A percentile compares a stretch with the other conserved stretches of the same genome.
These are phyloP conservation scores for Aspergillus proliferans DNA, from an alignment of 2,329 filamentous ascomycete species.

Conservation along the genomic window DNA sequence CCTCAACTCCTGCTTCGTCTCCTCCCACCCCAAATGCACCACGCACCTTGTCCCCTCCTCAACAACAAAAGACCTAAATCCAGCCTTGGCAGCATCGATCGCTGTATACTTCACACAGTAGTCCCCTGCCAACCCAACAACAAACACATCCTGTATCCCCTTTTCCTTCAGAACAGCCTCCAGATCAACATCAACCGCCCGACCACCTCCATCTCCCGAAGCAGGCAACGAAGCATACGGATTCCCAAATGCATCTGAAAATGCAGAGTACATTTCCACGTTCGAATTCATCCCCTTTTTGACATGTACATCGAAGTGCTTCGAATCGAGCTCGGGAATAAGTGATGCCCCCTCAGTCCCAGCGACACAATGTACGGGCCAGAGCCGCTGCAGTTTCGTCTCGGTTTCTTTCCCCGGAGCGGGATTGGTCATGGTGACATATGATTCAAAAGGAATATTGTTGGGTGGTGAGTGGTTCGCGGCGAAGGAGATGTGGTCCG, in stretches of 20 bases:
- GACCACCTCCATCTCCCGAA: neutral
- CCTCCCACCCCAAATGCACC: constrained; percentile 54
- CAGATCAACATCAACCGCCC: constrained; percentile 53
- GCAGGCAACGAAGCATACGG: constrained; percentile 21
- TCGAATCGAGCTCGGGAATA: constrained; percentile 61
- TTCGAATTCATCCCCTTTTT: constrained; percentile 69
- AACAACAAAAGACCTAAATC: constrained; percentile 70
- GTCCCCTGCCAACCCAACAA: constrained; percentile 80
- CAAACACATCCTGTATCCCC: constrained; percentile 69
- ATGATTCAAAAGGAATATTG: constrained; percentile 62
- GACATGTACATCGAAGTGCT: constrained; percentile 58
- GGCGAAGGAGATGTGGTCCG: constrained; percentile 81
- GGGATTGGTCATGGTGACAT: constrained; percentile 51
- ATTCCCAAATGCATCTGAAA: constrained; percentile 69
- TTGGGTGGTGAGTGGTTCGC: constrained; percentile 61
- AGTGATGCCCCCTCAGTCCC: constrained; percentile 65
- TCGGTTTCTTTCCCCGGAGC: constrained; percentile 50
- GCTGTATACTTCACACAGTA: constrained; percentile 84
- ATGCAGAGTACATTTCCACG: constrained; percentile 92
- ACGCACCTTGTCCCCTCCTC: constrained; percentile 74
- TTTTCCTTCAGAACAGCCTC: constrained; percentile 50
- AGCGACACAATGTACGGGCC: constrained; percentile 87
- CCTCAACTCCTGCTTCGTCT: constrained; percentile 50
- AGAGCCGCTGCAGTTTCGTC: constrained; percentile 63
- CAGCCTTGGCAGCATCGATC: constrained; percentile 66